phyloP scores from a whole-genome alignment of 1,284 basidiomycete genomes.

The Pseudozyma pruni region DNA sequence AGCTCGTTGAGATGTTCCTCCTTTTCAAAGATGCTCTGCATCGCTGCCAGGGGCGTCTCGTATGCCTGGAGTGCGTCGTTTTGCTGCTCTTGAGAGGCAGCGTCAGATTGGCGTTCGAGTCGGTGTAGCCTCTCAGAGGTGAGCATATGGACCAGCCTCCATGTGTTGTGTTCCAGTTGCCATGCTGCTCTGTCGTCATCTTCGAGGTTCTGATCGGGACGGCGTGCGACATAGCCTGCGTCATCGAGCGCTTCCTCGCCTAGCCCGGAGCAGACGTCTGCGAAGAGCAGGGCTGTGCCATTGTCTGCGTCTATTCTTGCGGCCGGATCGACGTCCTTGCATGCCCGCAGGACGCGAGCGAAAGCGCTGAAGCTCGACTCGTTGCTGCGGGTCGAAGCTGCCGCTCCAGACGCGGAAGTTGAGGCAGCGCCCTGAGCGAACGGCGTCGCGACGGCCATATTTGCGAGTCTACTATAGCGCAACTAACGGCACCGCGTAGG shows the following conservation, averaged over 20 bases:
- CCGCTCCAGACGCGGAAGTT: slow-evolving; percentile 20
- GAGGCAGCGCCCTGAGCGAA: slow-evolving; percentile 21
- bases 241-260: slow-evolving; percentile 52
- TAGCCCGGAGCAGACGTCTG: slow-evolving; percentile 49
- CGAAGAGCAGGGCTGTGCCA: slow-evolving; percentile 58
- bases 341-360: slow-evolving; percentile 51
- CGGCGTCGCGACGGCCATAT: slow-evolving; percentile 19
- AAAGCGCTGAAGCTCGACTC: slow-evolving; percentile 59
- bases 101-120: slow-evolving; percentile 39
- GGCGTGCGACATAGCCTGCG: slow-evolving; percentile 24
- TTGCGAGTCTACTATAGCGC: neutral
- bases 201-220: slow-evolving; percentile 27
- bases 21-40: slow-evolving; percentile 57
- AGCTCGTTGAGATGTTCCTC: slow-evolving; percentile 61
- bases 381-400: slow-evolving; percentile 12
- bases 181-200: slow-evolving; percentile 48
- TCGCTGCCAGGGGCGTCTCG: slow-evolving; percentile 62
- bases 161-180: slow-evolving; percentile 58
- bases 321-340: slow-evolving; percentile 42
- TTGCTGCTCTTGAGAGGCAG: slow-evolving; percentile 8
- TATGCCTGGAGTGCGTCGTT: slow-evolving; percentile 30
- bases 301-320: slow-evolving; percentile 45
- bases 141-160: slow-evolving; percentile 56
- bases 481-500: too few relatives aligned
- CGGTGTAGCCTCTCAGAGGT: slow-evolving; percentile 47